Evolutionary conservation across 2,329 filamentous ascomycete genomes (phyloP), one percentile per base, ranked within the genome.

Genomic region (Fusarium nygamai): DNA sequence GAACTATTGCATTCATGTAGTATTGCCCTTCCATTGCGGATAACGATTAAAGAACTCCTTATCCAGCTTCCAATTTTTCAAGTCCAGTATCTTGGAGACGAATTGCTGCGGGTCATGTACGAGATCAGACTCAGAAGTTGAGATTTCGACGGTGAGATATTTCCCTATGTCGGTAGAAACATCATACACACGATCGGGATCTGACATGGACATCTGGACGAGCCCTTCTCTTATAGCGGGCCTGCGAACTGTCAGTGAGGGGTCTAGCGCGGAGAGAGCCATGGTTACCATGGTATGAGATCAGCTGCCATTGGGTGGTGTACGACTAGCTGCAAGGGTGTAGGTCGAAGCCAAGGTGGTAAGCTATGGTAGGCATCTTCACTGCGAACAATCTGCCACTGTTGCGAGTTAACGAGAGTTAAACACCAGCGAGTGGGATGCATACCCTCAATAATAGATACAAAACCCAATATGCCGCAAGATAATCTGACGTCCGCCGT

Each of bases 281-380:
- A 19, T 16, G 20, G 59, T 44, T 46, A 58, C 64, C 64, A 67
- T 36, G 64, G 48, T 43, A 67, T 58, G 16, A 67, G 60, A 50
- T 67, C 64, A 19, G 64, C 64, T 13, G 39, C 46, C 16, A 67
- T 41, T 4, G 64, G 59, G 54, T 67, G 64, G 36, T 39, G 64
- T 10, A 67, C 59, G 31, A 47, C 41, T 3, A 63, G 51, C 22
- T 67, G 64, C 16, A 67, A 16, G 8, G 59, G 64, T n/a, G 60
- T 63, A 13, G 64, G 64, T 2, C 64, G 59, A 31, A 67, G 47
- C 64, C 64, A 67, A n/a, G n/a, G 29, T 0, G 64, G 64, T 3
- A 67, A 24, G 5, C 59, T 67, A 24, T 67, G 34, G 24, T 67
- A 67, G 8, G 64, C 59, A 46, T 56, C 59, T n/a, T 67, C 64